Percentiles rank a stretch among this genome's conserved stretches.
phyloP scores from a whole-genome alignment of 176 grass and related monocot species.

The Otatea glauca region DNA sequence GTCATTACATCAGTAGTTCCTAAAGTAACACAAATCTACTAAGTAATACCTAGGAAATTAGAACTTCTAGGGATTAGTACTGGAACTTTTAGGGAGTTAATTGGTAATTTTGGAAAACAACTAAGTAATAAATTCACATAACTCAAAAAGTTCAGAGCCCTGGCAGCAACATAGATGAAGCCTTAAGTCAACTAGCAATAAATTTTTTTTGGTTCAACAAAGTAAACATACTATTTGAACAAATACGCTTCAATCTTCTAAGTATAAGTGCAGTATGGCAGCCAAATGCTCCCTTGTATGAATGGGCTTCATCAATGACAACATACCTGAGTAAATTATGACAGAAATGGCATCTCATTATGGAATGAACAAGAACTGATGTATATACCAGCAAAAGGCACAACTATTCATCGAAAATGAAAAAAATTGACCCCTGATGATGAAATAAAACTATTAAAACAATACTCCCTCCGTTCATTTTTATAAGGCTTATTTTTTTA shows the following conservation, averaged over 20 bases:
- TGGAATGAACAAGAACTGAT: conserved; percentile 21
- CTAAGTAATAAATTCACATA: conserved; percentile 22
- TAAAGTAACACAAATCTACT: conserved; percentile 22
- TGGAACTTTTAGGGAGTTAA: conserved; percentile 2
- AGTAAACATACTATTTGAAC: conserved; percentile 70
- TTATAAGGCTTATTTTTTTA: too few species aligned
- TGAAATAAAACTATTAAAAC: conserved; percentile 1
- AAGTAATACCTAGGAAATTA: conserved; percentile 30
- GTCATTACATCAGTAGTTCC: conserved; percentile 21
- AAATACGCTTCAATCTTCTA: conserved; percentile 87
- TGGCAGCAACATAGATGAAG: conserved; percentile 12
- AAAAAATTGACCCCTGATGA: not conserved
- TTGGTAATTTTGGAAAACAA: not conserved
- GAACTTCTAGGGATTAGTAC: not conserved
- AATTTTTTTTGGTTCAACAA: conserved; percentile 32
- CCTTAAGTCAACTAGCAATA: conserved; percentile 33
- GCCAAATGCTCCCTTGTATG: conserved; percentile 97
- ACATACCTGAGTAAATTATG: conserved; percentile 74
- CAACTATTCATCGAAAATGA: not conserved
- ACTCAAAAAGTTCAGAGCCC: not conserved
- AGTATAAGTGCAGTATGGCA: conserved; percentile 92
- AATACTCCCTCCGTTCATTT: too few species aligned
- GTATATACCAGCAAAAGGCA: conserved; percentile 1
- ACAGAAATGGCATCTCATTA: conserved; percentile 1
- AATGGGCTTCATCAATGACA: conserved; percentile 97